A percentile compares a stretch with the other conserved stretches of the same genome.
These are phyloP conservation scores for Steccherinum ochraceum DNA, from an alignment of 768 basidiomycete genomes.

Conservation along the genomic window DNA sequence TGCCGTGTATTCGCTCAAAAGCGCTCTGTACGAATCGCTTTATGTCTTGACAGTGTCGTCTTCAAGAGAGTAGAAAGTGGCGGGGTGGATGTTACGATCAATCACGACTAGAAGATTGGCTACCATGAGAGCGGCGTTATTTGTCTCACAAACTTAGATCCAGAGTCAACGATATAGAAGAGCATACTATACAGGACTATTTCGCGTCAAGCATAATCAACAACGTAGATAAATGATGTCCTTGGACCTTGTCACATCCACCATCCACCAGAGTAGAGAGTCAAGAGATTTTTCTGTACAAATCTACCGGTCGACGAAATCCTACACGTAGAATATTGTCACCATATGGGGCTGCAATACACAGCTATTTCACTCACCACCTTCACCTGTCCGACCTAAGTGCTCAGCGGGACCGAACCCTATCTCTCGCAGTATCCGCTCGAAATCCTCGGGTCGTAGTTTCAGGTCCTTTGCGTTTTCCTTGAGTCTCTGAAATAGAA, in stretches of 20 bases:
- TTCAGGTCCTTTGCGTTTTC: slow-evolving; percentile 51
- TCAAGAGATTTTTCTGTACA: slow-evolving; percentile 41
- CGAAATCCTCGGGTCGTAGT: slow-evolving; percentile 63
- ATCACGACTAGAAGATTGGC: slow-evolving; percentile 25
- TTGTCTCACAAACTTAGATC: neutral
- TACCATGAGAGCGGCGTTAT: too few species aligned
- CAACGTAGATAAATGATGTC: neutral
- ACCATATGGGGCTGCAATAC: neutral
- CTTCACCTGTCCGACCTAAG: slow-evolving; percentile 55
- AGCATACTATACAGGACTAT: neutral
- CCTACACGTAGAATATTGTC: slow-evolving; percentile 29
- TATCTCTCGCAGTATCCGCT: slow-evolving; percentile 41
- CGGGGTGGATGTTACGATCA: slow-evolving; percentile 39
- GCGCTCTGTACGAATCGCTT: neutral
- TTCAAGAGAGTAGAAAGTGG: slow-evolving; percentile 12
- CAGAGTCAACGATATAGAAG: too few species aligned
- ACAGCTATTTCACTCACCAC: slow-evolving; percentile 43
- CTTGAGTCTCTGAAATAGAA: slow-evolving; percentile 38
- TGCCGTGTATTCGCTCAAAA: neutral
- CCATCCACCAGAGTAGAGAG: too few species aligned
- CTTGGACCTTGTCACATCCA: too few species aligned
- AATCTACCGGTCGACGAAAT: slow-evolving; percentile 56
- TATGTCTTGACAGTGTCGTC: slow-evolving; percentile 1
- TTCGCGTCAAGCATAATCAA: neutral
- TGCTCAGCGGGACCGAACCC: slow-evolving; percentile 52